Evolutionary conservation across 179 eudicot genomes (phyloP), one percentile per base, ranked within the genome.

Genomic region (Silene coronaria): DNA sequence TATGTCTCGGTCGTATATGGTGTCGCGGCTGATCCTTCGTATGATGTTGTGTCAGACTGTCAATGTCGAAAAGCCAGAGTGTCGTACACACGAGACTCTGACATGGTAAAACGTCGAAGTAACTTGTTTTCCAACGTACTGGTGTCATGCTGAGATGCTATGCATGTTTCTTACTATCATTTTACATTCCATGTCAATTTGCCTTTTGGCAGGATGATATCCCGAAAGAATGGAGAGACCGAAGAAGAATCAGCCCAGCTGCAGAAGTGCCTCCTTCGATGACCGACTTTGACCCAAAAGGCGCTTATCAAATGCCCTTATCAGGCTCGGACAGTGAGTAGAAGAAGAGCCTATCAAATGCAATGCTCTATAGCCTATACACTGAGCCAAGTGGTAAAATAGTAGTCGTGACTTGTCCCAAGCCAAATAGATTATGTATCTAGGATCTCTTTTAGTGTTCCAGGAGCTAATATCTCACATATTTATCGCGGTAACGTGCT

Each of bases 191-290:
- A 51, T 51, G 19, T 14, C 21, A 53, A 17, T 8, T 51, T 45
- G 46, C 61, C 69, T 21, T 58, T 74, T 38, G 46, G 67, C 84
- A 81, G 84, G 79, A 60, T 32, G 76, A 81, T 46, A 72, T 85
- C 51, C 86, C 83, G 57, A 82, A 83, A 26, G 88, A 79, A 53
- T 78, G 90, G 86, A 90, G 85, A 75, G 84, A 81, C 63, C 83
- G 86, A 58, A 84, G 68, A 64, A 85, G 86, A 81, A 70, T 19
- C 13, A 69, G 70, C 6, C 77, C 88, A 24, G 78, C 75, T 46
- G 81, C 78, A 65, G 90, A 80, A 66, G 11, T 83, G 57, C 98
- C 97, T 62, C 90, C 97, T 67, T 86, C 97, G 28, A 83, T 90
- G 48, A 90, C 96, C 0, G 98, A 94, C 63, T 51, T 23, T 61